Conservation (phyloP, 805 yeast genomes). For the Starmerella bombicola region DNA sequence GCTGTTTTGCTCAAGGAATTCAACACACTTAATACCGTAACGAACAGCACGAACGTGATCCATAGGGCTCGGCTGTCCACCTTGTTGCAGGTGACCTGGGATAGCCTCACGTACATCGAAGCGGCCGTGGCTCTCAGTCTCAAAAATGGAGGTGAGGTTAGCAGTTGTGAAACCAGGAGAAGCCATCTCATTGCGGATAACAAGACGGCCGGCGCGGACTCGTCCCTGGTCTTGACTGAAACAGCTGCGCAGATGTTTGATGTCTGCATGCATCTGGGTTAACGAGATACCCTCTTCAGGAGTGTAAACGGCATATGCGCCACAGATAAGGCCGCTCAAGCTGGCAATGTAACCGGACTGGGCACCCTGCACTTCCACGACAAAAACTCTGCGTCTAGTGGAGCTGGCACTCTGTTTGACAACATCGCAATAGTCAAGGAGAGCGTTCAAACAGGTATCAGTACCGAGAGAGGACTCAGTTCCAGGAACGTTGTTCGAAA, state of each 20-base stretch:
- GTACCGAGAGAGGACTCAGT: constrained; percentile 91
- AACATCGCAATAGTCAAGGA: constrained; percentile 87
- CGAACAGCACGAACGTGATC: constrained; percentile 85
- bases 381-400: constrained; percentile 84
- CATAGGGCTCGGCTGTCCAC: constrained; percentile 87
- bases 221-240: constrained; percentile 67
- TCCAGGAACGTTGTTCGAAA: constrained; percentile 98
- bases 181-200: constrained; percentile 74
- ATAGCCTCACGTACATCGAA: constrained; percentile 90
- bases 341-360: constrained; percentile 90
- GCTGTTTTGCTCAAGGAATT: constrained; percentile 59
- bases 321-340: constrained; percentile 68
- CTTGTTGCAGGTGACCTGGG: constrained; percentile 98
- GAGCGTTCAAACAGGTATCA: constrained; percentile 87
- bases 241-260: constrained; percentile 51
- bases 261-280: constrained; percentile 60
- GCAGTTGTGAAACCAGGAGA: constrained; percentile 72
- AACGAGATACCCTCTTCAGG: constrained; percentile 75
- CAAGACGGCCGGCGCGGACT: constrained; percentile 70
- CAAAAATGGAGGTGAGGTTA: constrained; percentile 69
- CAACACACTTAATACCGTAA: constrained; percentile 78
- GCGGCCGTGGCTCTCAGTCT: constrained; percentile 58
- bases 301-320: constrained; percentile 81
- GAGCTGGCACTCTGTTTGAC: constrained; percentile 92
- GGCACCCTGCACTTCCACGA: constrained; percentile 97